Base-by-base conservation (phyloP, 108 stramenopile species). In the Schizochytrium sp. region DNA sequence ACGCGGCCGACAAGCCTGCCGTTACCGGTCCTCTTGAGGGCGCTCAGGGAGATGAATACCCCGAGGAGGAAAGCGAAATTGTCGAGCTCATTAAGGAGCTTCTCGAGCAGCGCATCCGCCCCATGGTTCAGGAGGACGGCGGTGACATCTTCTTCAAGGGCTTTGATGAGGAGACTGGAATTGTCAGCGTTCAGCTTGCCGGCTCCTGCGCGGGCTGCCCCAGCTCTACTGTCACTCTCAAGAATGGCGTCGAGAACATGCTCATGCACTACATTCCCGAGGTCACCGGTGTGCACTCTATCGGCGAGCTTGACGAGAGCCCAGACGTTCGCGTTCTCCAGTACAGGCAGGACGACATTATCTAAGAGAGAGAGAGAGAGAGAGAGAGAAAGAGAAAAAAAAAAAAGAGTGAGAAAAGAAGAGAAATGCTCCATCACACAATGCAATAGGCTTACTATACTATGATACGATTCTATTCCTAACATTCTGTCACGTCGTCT, bases 1-100 rank as follows among this genome's bases (percentile, higher is more conserved):
- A 95, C 88, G 96, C 96, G 14, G 91, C 90, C 8, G 95, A 90
- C 28, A 90, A 93, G 60, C 83, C 93, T 51, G 89, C 89, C 16
- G 89, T 92, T n/a, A 58, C 93, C 72, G 91, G 95, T 34, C 93
- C 94, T 1, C 18, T 96, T 45, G 91, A 93, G 45, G 95, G 97
- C 6, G 92, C 93, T 57, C 94, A 96, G 72, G 34, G 34, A 34
- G 96, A 94, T 10, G 99, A 98, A 91, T 57, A 98, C 97, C 23
- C 96, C 96, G 10, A 98, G 48, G 96, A 96, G 53, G 98, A 98
- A 90, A 94, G 93, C 88, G 98, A 99, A 90, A 95, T 99, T 57
- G 98, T 99, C 44, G 97, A 97, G 57, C 97, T 98, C 96, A 98
- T 99, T 92, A 99, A 99, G 94, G 99, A 99, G 94, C 93, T 99